Base-by-base conservation (phyloP, 257 asterid genomes). In the Cordia subcordata region DNA sequence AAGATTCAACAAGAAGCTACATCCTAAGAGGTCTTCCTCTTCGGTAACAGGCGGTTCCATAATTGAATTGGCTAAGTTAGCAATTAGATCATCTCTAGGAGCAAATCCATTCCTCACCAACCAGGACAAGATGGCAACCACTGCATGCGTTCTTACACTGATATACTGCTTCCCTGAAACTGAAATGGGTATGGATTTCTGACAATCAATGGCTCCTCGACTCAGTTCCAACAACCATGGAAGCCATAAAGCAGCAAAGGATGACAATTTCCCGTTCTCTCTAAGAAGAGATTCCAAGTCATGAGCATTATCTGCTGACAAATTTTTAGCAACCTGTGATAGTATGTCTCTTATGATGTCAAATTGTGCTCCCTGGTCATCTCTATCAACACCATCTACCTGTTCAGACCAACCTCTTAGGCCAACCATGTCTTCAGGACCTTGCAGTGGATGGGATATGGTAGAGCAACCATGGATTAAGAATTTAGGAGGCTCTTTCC, bases 11-110 rank as follows among this genome's bases (percentile, higher is more conserved):
- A 93, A 69, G 71, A 81, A 79, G 52, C 97, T 80, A 76, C 94
- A 89, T 53, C 92, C 99, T 67, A 80, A 55, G 64, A 81, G 69
- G 75, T 93, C 99, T 52, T 89, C 95, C 77, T 66, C 92, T 65
- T 85, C 92, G 60, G 93, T 81, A 76, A 79, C 82, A 53, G 97
- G 96, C 35, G 95, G 74, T 61, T 85, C 95, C 92, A 93, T 85
- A 19, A 89, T 75, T 61, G 96, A 86, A 72, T 78, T 85, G 39
- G 97, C 94, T 61, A 93, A 74, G 67, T 85, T 86, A 63, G 82
- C 82, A 37, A 93, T 76, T 77, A 93, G 61, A 69, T 81, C 82
- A 75, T 93, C 97, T 64, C 73, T 83, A 11, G 95, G 99, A 58
- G 81, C 65, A 79, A 89, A 82, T 64, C 84, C 85, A 63, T 72